Percentiles rank a stretch among this genome's conserved stretches.
These are phyloP conservation scores for Chloropicon primus DNA, from an alignment of 139 green algal genomes.

Conservation along the genomic window DNA sequence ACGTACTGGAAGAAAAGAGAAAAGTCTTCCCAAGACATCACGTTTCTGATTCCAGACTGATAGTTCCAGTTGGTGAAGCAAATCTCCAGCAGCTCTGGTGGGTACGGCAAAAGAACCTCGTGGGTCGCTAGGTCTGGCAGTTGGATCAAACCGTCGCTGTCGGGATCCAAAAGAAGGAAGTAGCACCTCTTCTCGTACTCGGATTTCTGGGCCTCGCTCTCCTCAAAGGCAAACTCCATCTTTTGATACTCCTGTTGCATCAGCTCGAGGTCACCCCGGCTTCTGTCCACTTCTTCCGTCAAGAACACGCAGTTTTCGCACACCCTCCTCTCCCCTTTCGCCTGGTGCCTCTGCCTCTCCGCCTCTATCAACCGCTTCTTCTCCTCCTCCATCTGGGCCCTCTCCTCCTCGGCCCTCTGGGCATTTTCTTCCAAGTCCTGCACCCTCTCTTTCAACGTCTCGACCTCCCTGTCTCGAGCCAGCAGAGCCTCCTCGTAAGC, in stretches of 20 bases:
- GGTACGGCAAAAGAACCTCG: conserved; percentile 28
- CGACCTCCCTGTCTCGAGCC: neutral
- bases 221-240: conserved; percentile 10
- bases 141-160: conserved; percentile 30
- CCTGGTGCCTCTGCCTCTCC: neutral
- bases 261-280: neutral
- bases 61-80: conserved; percentile 18
- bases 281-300: neutral
- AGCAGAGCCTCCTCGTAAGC: neutral
- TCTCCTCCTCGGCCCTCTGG: neutral
- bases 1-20: conserved; percentile 21
- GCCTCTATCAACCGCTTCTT: neutral
- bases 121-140: conserved; percentile 23
- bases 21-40: conserved; percentile 34
- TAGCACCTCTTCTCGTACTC: conserved; percentile 30
- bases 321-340: neutral
- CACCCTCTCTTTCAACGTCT: neutral
- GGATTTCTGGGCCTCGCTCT: conserved; percentile 20
- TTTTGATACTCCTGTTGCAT: neutral
- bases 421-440: neutral
- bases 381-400: neutral
- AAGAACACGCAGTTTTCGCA: neutral
- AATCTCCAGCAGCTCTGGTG: conserved; percentile 12
- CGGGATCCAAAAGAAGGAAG: conserved; percentile 28
- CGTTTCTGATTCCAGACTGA: conserved; percentile 17